phyloP scores from a whole-genome alignment of 257 asterid genomes.

The Solanum sejunctum region DNA sequence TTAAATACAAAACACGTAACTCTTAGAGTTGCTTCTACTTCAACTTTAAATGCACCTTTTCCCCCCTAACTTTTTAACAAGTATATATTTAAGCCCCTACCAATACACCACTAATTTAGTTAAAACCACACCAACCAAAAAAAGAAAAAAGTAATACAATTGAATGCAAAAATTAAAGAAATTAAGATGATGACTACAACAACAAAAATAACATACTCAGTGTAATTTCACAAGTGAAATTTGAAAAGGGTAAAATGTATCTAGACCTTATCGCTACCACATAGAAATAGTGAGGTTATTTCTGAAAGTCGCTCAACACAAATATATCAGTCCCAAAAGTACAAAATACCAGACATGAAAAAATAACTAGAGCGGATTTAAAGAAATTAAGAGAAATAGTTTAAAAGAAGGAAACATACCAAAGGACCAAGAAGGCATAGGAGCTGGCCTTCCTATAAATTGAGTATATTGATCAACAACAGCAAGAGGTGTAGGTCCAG shows the following conservation, averaged over 20 bases:
- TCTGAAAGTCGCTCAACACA: too few species aligned
- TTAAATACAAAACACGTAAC: not conserved
- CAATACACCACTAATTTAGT: not conserved
- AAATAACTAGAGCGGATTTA: too few species aligned
- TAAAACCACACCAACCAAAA: not conserved
- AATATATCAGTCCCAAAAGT: too few species aligned
- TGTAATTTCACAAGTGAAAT: too few species aligned
- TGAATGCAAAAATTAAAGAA: not conserved
- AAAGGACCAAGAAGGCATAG: slow-evolving; percentile 98
- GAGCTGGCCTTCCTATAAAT: slow-evolving; percentile 78
- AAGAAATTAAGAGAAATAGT: not conserved
- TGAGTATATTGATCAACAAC: slow-evolving; percentile 86
- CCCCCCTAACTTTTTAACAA: not conserved
- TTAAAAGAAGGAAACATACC: slow-evolving; percentile 30
- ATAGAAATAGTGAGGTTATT: too few species aligned
- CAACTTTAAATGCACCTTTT: not conserved
- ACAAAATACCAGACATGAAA: too few species aligned
- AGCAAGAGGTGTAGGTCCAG: slow-evolving; percentile 80
- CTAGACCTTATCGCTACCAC: too few species aligned
- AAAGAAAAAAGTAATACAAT: not conserved
- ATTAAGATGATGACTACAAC: too few species aligned
- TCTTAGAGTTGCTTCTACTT: not conserved
- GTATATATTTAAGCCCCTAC: not conserved
- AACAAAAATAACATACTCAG: too few species aligned
- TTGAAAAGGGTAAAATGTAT: too few species aligned